Evolutionary conservation across 176 grass and related monocot genomes (phyloP).

Genomic region (Musa itinerans): DNA sequence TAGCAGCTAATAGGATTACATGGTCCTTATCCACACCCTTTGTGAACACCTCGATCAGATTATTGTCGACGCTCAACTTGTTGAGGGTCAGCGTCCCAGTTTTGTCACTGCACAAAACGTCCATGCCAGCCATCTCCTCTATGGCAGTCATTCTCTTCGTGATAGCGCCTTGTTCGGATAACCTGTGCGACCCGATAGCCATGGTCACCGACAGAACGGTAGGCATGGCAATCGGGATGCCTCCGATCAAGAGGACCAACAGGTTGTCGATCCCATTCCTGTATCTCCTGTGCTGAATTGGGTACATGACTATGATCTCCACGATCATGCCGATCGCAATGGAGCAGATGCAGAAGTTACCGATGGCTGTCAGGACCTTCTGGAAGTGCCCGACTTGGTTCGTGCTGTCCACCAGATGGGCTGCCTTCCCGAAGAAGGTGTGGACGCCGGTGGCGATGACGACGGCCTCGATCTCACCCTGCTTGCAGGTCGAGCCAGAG

Average conservation of each 20-base stretch:
- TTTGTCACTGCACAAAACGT: constrained; percentile 92
- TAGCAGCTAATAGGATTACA: constrained; percentile 50
- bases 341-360: constrained; percentile 91
- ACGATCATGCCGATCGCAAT: constrained; percentile 43
- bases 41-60: constrained; percentile 57
- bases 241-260: constrained; percentile 80
- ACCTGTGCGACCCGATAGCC: constrained; percentile 77
- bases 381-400: constrained; percentile 94
- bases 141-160: constrained; percentile 96
- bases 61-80: constrained; percentile 56
- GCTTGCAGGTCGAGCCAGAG: constrained; percentile 93
- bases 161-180: constrained; percentile 66
- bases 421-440: constrained; percentile 96
- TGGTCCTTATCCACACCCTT: constrained; percentile 25
- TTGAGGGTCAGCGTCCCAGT: constrained; percentile 89
- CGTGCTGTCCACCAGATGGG: constrained; percentile 84
- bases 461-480: constrained; percentile 78
- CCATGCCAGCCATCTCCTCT: constrained; percentile 92
- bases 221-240: constrained; percentile 96
- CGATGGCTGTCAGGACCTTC: constrained; percentile 70
- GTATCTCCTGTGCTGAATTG: constrained; percentile 65
- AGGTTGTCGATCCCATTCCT: constrained; percentile 92
- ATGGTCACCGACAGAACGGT: constrained; percentile 88
- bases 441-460: constrained; percentile 91
- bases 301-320: constrained; percentile 81